Conservation (phyloP, 164 flowering plant genomes). For the Tetrastigma voinierianum region DNA sequence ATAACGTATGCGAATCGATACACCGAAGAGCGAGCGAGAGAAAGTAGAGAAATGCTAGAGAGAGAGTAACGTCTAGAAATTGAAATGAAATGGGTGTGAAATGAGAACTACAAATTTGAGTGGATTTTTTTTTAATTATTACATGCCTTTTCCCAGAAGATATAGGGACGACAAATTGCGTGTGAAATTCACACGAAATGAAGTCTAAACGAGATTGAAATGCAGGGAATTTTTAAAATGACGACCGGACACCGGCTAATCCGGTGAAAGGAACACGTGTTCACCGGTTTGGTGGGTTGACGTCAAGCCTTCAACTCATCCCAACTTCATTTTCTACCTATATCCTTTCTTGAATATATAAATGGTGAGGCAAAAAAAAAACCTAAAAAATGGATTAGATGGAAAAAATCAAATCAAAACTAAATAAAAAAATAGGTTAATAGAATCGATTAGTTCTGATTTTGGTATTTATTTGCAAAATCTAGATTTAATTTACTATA, state of each 20-base stretch:
- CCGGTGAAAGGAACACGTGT: constrained; percentile 11
- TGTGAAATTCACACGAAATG: constrained; percentile 28
- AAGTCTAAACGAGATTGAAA: constrained; percentile 13
- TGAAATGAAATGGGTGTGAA: constrained; percentile 6
- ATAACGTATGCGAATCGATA: constrained; percentile 6
- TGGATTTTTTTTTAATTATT: not conserved
- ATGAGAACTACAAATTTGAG: constrained; percentile 7
- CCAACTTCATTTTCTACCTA: no score
- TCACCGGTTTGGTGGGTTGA: constrained; percentile 3
- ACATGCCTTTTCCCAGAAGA: no score
- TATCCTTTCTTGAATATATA: no score
- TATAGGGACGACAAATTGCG: constrained; percentile 1
- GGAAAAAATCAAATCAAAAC: no score
- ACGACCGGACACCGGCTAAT: constrained; percentile 6
- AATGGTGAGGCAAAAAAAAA: no score
- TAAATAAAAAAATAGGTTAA: no score
- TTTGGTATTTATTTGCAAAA: no score
- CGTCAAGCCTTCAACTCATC: no score
- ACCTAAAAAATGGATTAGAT: no score
- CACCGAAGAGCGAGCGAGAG: not conserved
- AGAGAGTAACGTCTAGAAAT: constrained; percentile 19
- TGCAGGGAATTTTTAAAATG: not conserved
- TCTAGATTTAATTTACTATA: no score
- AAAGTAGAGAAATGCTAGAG: constrained; percentile 5
- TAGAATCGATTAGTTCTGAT: no score